Evolutionary conservation across 2,329 filamentous ascomycete genomes (phyloP), one percentile per base, ranked within the genome.

Genomic region (Monosporascus sp.): DNA sequence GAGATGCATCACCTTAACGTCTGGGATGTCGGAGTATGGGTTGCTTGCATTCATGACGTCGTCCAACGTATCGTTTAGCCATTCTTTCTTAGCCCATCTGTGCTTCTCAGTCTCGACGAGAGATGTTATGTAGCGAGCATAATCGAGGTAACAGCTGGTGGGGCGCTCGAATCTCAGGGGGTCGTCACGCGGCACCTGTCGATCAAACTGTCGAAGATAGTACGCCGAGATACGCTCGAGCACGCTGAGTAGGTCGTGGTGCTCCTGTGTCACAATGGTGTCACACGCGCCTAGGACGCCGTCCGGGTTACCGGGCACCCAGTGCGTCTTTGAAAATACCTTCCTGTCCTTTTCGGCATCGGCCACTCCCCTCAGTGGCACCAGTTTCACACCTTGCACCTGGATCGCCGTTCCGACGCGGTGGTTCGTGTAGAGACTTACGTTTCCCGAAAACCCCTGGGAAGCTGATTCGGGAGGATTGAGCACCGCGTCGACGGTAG

Each of bases 1-100:
- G n/a, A 58, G 49, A n/a, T 54, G 54, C 57, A 61, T 57, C 5
- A 61, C 55, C 14, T 52, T 35, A 4, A 62, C 50, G 26, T 61
- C 59, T 4, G 51, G 52, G 8, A 54, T 15, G 22, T 50, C 14
- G n/a, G 43, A 5, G 14, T 53, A 43, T 18, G 18, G 14, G 14
- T 47, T 20, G 35, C 50, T 47, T 18, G 52, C 55, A 20, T 28
- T 37, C 5, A 49, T 18, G 9, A 60, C 37, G 43, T 51, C 48
- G 20, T 56, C 51, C 1, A 51, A 15, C 1, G 55, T 53, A 41
- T 60, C 58, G 3, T 53, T 4, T 8, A 44, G n/a, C 58, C 58
- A 60, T 22, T 56, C 45, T 17, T 28, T 5, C 40, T 51, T 20
- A 6, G 41, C 48, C 48, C 37, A 53, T 11, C 26, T 47, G 40